Base-by-base conservation (phyloP, 257 asterid genomes). In the Linderniella brevidens region DNA sequence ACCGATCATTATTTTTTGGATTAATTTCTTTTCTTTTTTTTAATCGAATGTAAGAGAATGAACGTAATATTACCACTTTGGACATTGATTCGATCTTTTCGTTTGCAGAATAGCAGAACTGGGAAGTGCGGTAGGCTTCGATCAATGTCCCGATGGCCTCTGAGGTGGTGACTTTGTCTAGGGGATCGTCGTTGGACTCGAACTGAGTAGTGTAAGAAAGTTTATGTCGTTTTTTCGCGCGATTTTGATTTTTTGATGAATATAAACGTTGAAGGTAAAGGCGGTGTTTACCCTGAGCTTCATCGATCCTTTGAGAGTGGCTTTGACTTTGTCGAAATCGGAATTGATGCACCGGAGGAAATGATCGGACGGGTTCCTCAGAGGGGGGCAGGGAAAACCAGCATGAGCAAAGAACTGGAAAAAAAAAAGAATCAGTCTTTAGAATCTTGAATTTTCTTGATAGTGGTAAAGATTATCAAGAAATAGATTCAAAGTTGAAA, bases 301-400 rank as follows among this genome's bases (percentile, higher is more conserved):
- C 99, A 85, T 90, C 8, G 99, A 85, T 56, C 99, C 99, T 68
- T 85, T 90, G 6, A 90, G 84, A 13, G 99, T 90, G 16, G 99
- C 94, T 73, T 90, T 85, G 43, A 90, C 99, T 65, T 85, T 85
- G 80, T 90, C 99, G 17, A 90, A 90, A 65, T 90, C 99, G 17
- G 93, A 73, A 54, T 90, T 90, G 61, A 90, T 79, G 68, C 96
- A 84, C 2, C 94, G 75, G 39, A 90, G 83, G 52, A 90, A 90
- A 68, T 90, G 99, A 66, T 90, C 99, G 0, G 96, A 90, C 5
- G 99, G 99, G 58, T 90, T 90, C 38, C 96, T 68, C 39, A 90
- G 64, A 42, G 96, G 69, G 41, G 99, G 99, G 40, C 99, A 90
- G n/a, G 99, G 99, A 58, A 90, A 90, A 1, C 99, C 99, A 44